Percentiles rank a stretch among this genome's conserved stretches.
Conservation (phyloP, 208 protist species). For the Entamoeba invadens region DNA sequence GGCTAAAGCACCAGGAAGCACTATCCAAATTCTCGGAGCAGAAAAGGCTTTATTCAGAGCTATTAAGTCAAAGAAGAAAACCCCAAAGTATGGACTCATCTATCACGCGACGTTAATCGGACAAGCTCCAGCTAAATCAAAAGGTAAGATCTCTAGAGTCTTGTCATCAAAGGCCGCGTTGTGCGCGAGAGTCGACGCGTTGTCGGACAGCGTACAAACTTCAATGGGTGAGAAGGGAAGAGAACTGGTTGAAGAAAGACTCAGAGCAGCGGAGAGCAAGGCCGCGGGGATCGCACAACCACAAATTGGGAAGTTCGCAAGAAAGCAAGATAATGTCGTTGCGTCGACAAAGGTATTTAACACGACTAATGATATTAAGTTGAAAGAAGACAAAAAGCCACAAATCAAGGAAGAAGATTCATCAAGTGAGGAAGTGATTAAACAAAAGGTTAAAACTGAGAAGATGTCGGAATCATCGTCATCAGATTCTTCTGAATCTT, state of each 20-base stretch:
- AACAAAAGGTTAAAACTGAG: too few species aligned
- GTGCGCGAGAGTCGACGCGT: neutral
- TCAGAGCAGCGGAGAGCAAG: neutral
- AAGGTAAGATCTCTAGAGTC: slow-evolving; percentile 5
- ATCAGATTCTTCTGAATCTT: too few species aligned
- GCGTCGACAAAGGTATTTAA: neutral
- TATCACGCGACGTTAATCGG: slow-evolving; percentile 90
- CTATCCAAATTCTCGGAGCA: slow-evolving; percentile 97
- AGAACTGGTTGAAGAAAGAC: neutral
- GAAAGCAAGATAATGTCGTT: neutral
- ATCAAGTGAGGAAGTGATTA: too few species aligned
- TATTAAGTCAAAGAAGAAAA: slow-evolving; percentile 59
- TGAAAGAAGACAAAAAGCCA: neutral
- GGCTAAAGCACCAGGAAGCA: slow-evolving; percentile 95
- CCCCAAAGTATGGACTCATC: slow-evolving; percentile 96
- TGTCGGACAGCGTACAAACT: neutral
- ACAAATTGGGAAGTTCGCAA: neutral
- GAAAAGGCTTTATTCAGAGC: slow-evolving; percentile 96
- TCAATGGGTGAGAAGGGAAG: neutral
- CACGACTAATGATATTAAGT: neutral
- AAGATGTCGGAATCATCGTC: too few species aligned
- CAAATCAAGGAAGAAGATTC: too few species aligned
- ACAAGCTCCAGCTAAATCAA: slow-evolving; percentile 50
- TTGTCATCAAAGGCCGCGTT: neutral
- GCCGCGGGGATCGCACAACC: neutral